A percentile compares a stretch with the other conserved stretches of the same genome.
Evolutionary conservation across 225 moss, liverwort and hornwort species (phyloP).

Genomic region (Pseudoscleropodium purum): DNA sequence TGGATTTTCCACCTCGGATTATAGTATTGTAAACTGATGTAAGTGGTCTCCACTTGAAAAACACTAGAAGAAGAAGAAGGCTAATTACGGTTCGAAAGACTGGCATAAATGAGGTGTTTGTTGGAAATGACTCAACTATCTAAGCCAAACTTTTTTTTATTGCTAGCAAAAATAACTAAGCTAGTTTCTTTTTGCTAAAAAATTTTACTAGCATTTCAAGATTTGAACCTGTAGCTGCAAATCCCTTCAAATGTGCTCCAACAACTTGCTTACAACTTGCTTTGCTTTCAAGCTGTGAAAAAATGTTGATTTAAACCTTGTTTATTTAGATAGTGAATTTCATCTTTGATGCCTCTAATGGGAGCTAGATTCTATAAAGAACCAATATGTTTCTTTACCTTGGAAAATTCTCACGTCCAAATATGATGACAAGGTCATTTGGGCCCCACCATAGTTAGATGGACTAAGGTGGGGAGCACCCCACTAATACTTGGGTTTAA

Average conservation of each 20-base stretch:
- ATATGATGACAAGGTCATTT: background rate
- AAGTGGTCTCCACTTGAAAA: background rate
- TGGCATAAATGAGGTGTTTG: rapidly evolving
- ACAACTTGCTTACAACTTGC: rapidly evolving
- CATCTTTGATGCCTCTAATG: rapidly evolving
- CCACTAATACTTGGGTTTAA: rapidly evolving
- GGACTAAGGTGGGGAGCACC: rapidly evolving
- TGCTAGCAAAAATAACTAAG: background rate
- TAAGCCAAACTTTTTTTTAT: background rate
- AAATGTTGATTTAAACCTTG: background rate
- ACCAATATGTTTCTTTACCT: rapidly evolving
- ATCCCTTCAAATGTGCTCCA: rapidly evolving
- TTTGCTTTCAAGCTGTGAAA: rapidly evolving
- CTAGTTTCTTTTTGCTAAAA: too few relatives aligned
- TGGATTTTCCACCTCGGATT: background rate
- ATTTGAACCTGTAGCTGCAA: rapidly evolving
- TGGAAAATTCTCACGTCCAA: rapidly evolving
- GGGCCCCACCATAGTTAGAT: background rate
- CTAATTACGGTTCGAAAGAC: background rate
- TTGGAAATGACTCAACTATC: background rate
- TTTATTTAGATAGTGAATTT: rapidly evolving
- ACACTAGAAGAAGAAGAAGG: too few relatives aligned
- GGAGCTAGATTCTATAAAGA: background rate
- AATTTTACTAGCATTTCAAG: rapidly evolving
- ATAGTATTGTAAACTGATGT: background rate